Base-by-base conservation (phyloP, 192 early-diverging fungal genomes). In the Coemansia sp. region DNA sequence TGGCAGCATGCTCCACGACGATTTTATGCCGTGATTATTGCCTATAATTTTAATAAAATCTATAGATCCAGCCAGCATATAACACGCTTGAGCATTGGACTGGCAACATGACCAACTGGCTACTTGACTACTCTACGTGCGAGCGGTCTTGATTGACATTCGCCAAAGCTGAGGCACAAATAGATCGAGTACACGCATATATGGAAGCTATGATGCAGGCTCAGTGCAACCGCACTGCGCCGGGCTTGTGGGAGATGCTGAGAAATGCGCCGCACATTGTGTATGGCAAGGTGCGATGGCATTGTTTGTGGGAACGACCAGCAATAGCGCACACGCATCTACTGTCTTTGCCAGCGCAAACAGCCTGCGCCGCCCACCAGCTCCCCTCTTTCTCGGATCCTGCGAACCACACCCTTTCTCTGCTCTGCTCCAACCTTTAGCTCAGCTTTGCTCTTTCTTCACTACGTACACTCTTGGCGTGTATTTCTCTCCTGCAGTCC, bases 1-100 rank as follows among this genome's bases (percentile, higher is more conserved):
- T 24, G 95, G 95, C 23, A 81, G 74, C 67, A 72, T 81, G 73
- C 70, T 81, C 9, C 66, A 66, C 48, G 79, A 81, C 24, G 79
- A 81, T 67, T 76, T 81, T 45, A 76, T 76, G 65, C 73, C 70
- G 2, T 81, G 41, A 72, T 22, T 55, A 7, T 49, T 7, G 47
- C 15, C n/a, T 19, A n/a, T 19, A n/a, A 3, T 49, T 49, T 49
- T 14, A 49, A 49, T 19, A 49, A 49, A 49, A 5, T 15, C 29
- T 32, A 32, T 32, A 32, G 29, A 32, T 32, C 29, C 29, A 32
- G 29, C 29, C 29, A 7, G 29, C 5, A 32, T 32, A 32, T 32
- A 32, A 32, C 6, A 32, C 29, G 29, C 29, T 7, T 6, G 5
- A 32, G 29, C 29, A 32, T 32, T 32, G 29, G 27, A 27, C 27